Evolutionary conservation across 148 eudicot species (phyloP), one percentile per base, ranked within the genome.

Genomic region (Fallopia convolvulus): DNA sequence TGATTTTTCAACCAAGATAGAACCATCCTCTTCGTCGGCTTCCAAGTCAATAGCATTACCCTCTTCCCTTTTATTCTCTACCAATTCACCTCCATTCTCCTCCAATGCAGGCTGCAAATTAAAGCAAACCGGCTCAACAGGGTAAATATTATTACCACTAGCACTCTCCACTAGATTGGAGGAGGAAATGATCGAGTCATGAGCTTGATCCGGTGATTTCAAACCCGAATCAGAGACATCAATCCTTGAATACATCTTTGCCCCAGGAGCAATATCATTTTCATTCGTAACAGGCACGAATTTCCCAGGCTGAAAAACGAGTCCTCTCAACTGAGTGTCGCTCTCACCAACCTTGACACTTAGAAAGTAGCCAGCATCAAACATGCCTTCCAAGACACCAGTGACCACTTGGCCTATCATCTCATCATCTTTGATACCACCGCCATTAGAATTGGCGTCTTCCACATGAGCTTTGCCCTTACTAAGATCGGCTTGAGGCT

Each of bases 361-460:
- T 1, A 76, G 52, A 20, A 76, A 41, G n/a, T 58, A 63, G 0
- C 78, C 78, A 39, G 61, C 78, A 76, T 58, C 78, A 41, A 76
- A 76, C 50, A 65, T 32, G 11, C 72, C 78, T 6, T 76, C 78
- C 18, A 76, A 36, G 8, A 60, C 55, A 41, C 78, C 78, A 9
- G 78, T 76, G 1, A 76, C 78, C 7, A 63, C 78, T 11, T 76
- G 70, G 1, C 71, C 71, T n/a, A 76, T 63, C 73, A 76, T 60
- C 15, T 55, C 68, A 50, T 75, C 77, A 13, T 68, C 72, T 39
- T 17, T 68, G 72, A 39, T 7, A 33, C 21, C 46, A 39, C 20
- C 46, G 1, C 44, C 44, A 68, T 68, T 36, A 4, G 44, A 6
- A 68, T 7, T 36, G 21, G 15, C 44, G 44, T 30, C 76, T 74